These are phyloP conservation scores for Cupressus sempervirens DNA, from an alignment of 75 land plant species.

Conservation along the genomic window DNA sequence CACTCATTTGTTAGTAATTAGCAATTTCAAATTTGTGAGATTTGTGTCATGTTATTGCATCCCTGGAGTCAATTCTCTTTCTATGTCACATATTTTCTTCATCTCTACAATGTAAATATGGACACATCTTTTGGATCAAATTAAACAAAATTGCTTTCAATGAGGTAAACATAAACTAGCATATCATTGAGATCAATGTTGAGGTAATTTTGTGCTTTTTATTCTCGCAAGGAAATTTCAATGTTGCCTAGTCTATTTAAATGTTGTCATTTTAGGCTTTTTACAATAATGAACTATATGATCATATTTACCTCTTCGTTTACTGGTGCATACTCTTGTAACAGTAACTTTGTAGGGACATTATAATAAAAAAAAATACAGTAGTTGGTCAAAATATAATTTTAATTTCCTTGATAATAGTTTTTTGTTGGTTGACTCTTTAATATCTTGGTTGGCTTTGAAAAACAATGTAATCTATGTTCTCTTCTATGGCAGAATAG, in stretches of 20 bases:
- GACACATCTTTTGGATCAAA: background rate
- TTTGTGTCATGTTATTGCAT: background rate
- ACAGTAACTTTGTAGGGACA: background rate
- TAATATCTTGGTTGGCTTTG: no score
- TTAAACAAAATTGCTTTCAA: background rate
- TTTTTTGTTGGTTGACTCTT: no score
- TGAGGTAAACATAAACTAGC: background rate
- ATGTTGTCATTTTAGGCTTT: background rate
- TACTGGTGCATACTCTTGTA: background rate
- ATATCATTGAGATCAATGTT: background rate
- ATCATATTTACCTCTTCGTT: background rate
- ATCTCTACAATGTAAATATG: background rate
- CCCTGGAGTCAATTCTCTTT: background rate
- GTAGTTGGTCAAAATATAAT: no score
- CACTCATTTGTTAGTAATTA: no score
- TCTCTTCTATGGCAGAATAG: no score
- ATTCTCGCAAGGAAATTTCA: no score
- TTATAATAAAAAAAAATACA: no score
- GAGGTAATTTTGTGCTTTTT: background rate
- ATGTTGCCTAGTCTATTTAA: no score
- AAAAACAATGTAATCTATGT: no score
- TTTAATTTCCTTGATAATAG: no score
- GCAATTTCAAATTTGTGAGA: background rate
- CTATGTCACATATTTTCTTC: background rate
- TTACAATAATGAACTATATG: background rate